Evolutionary conservation across 2,329 filamentous ascomycete species (phyloP).

Genomic region (Paecilomyces formosus): DNA sequence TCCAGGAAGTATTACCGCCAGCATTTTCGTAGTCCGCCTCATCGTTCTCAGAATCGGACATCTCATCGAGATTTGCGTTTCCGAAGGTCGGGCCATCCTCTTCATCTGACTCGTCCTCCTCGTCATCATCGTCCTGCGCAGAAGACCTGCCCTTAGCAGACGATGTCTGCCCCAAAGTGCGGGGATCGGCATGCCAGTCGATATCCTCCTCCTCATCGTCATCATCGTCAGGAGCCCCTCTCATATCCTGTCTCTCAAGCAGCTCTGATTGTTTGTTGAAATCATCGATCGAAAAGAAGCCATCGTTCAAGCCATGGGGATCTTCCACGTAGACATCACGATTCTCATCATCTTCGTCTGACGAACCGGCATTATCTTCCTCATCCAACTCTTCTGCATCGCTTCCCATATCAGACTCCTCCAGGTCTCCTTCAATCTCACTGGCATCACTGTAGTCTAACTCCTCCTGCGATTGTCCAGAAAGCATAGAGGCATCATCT

Average conservation of each 20-base stretch:
- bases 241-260: conserved; percentile 76
- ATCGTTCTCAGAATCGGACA: conserved; percentile 57
- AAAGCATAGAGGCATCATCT: not conserved
- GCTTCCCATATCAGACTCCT: conserved; percentile 6
- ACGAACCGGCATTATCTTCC: conserved; percentile 16
- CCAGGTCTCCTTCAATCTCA: conserved; percentile 6
- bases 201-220: conserved; percentile 71
- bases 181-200: conserved; percentile 78
- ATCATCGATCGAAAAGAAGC: conserved; percentile 94
- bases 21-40: conserved; percentile 46
- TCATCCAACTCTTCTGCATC: conserved; percentile 7
- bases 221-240: conserved; percentile 67
- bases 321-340: conserved; percentile 60
- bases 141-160: conserved; percentile 10
- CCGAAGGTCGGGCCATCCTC: conserved; percentile 78
- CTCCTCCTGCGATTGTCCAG: not conserved
- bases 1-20: conserved; percentile 51
- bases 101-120: conserved; percentile 46
- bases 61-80: conserved; percentile 60
- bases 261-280: conserved; percentile 93
- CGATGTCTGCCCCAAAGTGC: conserved; percentile 32
- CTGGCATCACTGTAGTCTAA: conserved; percentile 8
- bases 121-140: conserved; percentile 47
- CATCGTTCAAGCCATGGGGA: conserved; percentile 82
- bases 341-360: conserved; percentile 23